Base-by-base conservation (phyloP, 805 yeast genomes). In the Jamesozyma piceae region DNA sequence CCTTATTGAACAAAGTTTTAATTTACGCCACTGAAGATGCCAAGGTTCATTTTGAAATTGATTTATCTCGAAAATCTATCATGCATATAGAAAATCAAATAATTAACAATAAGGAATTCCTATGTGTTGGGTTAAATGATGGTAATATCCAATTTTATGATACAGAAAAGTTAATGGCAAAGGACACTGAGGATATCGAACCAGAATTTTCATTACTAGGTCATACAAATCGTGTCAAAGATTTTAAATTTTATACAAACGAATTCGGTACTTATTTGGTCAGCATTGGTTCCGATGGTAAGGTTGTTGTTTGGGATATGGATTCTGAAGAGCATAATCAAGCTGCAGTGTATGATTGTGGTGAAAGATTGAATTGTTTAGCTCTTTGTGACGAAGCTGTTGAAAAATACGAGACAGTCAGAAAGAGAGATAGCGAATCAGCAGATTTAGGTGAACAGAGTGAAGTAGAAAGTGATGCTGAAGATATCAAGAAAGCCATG, bases 261-360 rank as follows among this genome's bases (percentile, higher is more conserved):
- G 69, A 66, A 17, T 53, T 48, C 47, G 63, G 64, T 30, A 53
- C 48, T 3, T 82, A 73, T 55, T 62, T 92, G 55, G 73, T 85
- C 0, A 82, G 95, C 2, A 85, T 88, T 11, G 85, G 96, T 0
- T 85, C 97, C 0, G 97, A 90, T 62, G 97, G 97, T 21, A 83
- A 77, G 54, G 81, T 90, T 41, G 95, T 92, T 6, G 83, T 90
- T 2, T 90, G 97, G 96, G 82, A 89, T 58, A 65, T 81, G 57
- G 58, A 65, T 1, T 54, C 67, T 14, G 35, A 40, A 17, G 34
- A 35, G 2, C 72, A 73, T 53, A 94, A 85, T 54, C 95, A 88
- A 61, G 74, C 88, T 20, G 97, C 96, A 0, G 92, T 87, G 3
- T 90, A 88, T 60, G 86, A 81, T 49, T 75, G 90, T 18, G 95